phyloP scores from a whole-genome alignment of 2,329 filamentous ascomycete genomes.

The Westerdykella ornata region DNA sequence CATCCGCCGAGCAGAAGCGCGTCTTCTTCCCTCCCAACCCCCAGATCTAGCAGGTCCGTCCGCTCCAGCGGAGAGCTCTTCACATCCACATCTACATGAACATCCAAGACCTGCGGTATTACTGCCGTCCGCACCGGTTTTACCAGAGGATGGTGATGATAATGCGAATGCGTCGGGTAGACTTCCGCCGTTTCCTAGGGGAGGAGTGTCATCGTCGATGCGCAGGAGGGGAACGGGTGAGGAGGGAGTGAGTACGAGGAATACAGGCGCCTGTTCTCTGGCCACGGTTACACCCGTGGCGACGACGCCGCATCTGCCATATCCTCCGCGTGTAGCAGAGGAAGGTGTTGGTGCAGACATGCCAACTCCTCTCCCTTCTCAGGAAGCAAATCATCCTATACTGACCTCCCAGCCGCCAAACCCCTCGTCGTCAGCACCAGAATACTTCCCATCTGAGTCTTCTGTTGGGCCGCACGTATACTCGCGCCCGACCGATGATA shows the following conservation, averaged over 20 bases:
- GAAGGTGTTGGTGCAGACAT: slow-evolving; percentile 9
- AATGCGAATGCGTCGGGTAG: slow-evolving; percentile 15
- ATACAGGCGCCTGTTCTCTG: too few relatives aligned
- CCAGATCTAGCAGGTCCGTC: slow-evolving; percentile 43
- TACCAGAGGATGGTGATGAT: slow-evolving; percentile 30
- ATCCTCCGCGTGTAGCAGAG: slow-evolving; percentile 6
- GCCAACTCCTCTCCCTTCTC: slow-evolving; percentile 17
- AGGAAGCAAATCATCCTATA: too few relatives aligned
- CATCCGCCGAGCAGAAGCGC: slow-evolving; percentile 67
- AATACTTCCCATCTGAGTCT: slow-evolving; percentile 26
- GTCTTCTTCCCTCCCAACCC: slow-evolving; percentile 74
- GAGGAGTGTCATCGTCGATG: slow-evolving; percentile 4
- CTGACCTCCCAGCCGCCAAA: slow-evolving; percentile 16
- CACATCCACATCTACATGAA: slow-evolving; percentile 37
- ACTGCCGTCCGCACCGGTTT: slow-evolving; percentile 32
- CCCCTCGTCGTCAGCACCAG: slow-evolving; percentile 12
- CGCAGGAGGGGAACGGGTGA: too few relatives aligned
- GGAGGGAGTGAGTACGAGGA: too few relatives aligned
- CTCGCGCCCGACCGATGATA: slow-evolving; percentile 56
- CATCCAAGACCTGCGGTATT: slow-evolving; percentile 9
- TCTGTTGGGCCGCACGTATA: slow-evolving; percentile 1
- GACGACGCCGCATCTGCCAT: neutral
- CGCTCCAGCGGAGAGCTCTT: slow-evolving; percentile 6
- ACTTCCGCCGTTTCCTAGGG: slow-evolving; percentile 21
- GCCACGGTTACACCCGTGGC: too few relatives aligned